These are phyloP conservation scores for Cyclocybe aegerita DNA, from an alignment of 768 basidiomycete genomes.

Conservation along the genomic window DNA sequence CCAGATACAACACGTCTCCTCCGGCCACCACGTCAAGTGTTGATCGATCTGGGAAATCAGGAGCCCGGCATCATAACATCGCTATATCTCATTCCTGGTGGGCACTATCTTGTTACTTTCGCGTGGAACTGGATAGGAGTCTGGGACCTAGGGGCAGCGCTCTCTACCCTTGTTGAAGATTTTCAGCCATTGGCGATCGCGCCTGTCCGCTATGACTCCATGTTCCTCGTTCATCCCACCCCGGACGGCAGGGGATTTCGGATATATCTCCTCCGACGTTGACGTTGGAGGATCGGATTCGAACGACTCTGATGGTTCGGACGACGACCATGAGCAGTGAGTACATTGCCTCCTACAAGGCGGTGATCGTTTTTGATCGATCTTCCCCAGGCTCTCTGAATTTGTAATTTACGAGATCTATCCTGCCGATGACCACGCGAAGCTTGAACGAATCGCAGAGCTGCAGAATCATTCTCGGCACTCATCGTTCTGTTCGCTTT, in stretches of 20 bases:
- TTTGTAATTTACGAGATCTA: slow-evolving; percentile 13
- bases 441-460: slow-evolving; percentile 6
- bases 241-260: slow-evolving; percentile 12
- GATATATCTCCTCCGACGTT: slow-evolving; percentile 6
- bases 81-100: slow-evolving; percentile 27
- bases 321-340: neutral
- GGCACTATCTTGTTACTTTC: slow-evolving; percentile 26
- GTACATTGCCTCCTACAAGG: too few species aligned
- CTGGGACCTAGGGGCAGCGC: slow-evolving; percentile 26
- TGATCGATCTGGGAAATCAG: neutral
- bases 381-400: too few species aligned
- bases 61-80: slow-evolving; percentile 4
- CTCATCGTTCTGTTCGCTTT: slow-evolving; percentile 11
- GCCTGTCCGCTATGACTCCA: slow-evolving; percentile 4
- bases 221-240: slow-evolving; percentile 11
- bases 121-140: slow-evolving; percentile 13
- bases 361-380: too few species aligned
- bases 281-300: neutral
- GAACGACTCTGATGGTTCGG: neutral
- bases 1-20: slow-evolving; percentile 3
- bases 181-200: neutral
- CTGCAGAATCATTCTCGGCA: neutral
- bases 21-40: neutral
- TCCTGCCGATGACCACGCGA: slow-evolving; percentile 6
- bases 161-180: slow-evolving; percentile 10